Base-by-base conservation (phyloP, 2,329 filamentous ascomycete species). In the Pseudopyricularia javanii region DNA sequence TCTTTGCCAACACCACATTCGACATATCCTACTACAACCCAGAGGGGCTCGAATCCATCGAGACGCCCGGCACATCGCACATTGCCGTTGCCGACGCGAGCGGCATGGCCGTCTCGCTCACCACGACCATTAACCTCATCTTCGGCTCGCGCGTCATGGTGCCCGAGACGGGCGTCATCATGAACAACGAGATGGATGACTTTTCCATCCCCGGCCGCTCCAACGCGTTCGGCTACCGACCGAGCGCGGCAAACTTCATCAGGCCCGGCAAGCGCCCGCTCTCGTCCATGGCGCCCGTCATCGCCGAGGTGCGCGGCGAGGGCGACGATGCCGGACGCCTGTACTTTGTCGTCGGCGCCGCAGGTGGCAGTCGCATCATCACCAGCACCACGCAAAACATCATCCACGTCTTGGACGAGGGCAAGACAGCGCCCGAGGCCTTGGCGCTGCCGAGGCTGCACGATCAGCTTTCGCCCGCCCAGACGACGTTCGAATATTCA, bases 301-400 rank as follows among this genome's bases (percentile, higher is more conserved):
- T 61, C 53, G 54, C 58, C 45, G 59, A 62, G 54, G 54, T 56
- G 17, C 70, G 77, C 3, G 76, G 85, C 60, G 78, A 80, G 17
- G 75, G 72, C 1, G 28, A 9, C 28, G 28, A 15, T 11, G 76
- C 85, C 59, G 78, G 80, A 17, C 75, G 72, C 1, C 74, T 94
- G 1, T 85, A 83, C 62, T 79, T 86, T 54, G 72, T 81, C 53
- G 76, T 87, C 7, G 88, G 88, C 40, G 84, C 88, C 0, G 88
- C 89, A 0, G 90, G 90, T 32, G 90, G 89, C 3, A 87, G 82
- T 20, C 78, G 87, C 28, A 95, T 95, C 70, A 88, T 91, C 63
- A 91, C 88, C 0, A 71, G 86, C 3, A 91, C 86, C 0, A 75
- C 88, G 7, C 87, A 89, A 63, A 82, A 83, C 37, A 70, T 90